phyloP scores from a whole-genome alignment of 129 eudicot species.

The Gnaphalium uliginosum region DNA sequence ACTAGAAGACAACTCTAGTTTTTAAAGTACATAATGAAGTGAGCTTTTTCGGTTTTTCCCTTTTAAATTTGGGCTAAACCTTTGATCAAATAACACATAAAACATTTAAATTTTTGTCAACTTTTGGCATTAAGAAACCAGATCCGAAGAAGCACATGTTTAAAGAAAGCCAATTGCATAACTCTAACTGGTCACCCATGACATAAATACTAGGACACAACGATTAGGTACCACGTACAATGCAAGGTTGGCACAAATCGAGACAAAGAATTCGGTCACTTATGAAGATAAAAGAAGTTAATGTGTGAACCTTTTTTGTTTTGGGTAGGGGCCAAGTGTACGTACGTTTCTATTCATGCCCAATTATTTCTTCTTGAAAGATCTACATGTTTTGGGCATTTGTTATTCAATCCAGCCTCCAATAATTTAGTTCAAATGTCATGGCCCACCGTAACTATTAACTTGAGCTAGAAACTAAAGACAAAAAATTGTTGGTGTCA shows the following conservation, averaged over 20 bases:
- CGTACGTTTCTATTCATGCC: background rate
- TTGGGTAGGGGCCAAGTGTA: constrained; percentile 14
- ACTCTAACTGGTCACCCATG: background rate
- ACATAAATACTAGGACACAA: background rate
- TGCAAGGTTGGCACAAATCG: background rate
- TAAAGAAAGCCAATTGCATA: background rate
- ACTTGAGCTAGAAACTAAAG: background rate
- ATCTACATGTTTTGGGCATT: background rate
- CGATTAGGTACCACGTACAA: background rate
- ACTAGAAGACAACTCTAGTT: too few species aligned
- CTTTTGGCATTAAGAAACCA: too few species aligned
- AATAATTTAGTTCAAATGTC: background rate
- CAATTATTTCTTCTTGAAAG: background rate
- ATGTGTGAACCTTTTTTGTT: background rate
- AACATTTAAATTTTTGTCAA: too few species aligned
- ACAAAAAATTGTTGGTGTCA: background rate
- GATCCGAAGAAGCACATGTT: too few species aligned
- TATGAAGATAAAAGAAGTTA: background rate
- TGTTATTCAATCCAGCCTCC: background rate
- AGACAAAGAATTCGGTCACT: background rate
- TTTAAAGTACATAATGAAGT: too few species aligned
- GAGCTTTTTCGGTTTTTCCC: too few species aligned
- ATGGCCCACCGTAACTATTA: background rate
- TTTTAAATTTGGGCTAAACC: too few species aligned
- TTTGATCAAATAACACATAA: too few species aligned